Conservation (phyloP, 768 basidiomycete species). For the Podaxis mareebaensis region DNA sequence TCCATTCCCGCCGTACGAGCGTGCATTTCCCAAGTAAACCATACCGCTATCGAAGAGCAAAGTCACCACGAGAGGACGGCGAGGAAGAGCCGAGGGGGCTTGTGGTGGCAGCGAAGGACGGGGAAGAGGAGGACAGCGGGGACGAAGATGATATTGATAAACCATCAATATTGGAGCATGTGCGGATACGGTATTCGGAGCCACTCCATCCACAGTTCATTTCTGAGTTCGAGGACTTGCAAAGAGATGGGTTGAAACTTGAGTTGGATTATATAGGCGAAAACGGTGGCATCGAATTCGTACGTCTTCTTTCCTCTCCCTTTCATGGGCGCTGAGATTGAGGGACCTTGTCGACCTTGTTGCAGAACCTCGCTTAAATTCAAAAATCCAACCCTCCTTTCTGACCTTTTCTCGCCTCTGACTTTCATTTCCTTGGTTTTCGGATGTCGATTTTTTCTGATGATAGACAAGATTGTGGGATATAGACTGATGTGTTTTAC, state of each 20-base stretch:
- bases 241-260: conserved; percentile 14
- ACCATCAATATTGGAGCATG: conserved; percentile 13
- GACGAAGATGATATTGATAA: conserved; percentile 13
- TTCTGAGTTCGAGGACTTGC: conserved; percentile 13
- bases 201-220: conserved; percentile 12
- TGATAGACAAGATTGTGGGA: conserved; percentile 1
- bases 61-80: background rate
- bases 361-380: conserved; percentile 1
- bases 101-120: background rate
- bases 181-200: conserved; percentile 14
- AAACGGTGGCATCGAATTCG: conserved; percentile 14
- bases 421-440: background rate
- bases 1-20: conserved; percentile 30
- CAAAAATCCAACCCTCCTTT: background rate
- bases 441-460: background rate
- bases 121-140: background rate
- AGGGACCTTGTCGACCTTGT: background rate
- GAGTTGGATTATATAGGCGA: conserved; percentile 16
- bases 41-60: conserved; percentile 3
- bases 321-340: background rate
- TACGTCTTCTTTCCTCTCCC: conserved; percentile 1
- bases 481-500: conserved; percentile 1
- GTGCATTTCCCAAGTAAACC: conserved; percentile 13
- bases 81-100: conserved; percentile 2
- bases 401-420: background rate